phyloP scores from a whole-genome alignment of 768 basidiomycete species.

The Tricholoma terreum region DNA sequence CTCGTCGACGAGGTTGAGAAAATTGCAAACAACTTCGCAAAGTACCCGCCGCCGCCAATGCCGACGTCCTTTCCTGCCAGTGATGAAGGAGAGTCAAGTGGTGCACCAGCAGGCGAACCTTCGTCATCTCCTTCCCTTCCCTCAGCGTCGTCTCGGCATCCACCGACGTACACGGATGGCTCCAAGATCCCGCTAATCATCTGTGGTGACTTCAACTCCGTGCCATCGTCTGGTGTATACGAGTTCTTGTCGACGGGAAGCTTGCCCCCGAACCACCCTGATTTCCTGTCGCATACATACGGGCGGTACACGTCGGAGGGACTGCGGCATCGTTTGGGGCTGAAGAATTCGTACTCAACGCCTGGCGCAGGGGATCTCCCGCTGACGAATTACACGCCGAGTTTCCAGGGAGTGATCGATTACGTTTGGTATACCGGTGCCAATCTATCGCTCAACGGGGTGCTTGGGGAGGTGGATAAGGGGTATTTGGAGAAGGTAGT shows the following conservation, averaged over 20 bases:
- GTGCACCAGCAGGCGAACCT: conserved; percentile 7
- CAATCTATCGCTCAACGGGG: conserved; percentile 72
- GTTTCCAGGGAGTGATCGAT: conserved; percentile 84
- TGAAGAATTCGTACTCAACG: conserved; percentile 82
- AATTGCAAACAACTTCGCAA: conserved; percentile 79
- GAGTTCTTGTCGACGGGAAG: conserved; percentile 80
- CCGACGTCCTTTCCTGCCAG: conserved; percentile 30
- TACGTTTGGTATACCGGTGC: conserved; percentile 88
- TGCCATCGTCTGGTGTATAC: conserved; percentile 84
- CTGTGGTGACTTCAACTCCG: conserved; percentile 95
- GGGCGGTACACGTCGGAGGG: conserved; percentile 93
- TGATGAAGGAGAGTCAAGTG: conserved; percentile 18
- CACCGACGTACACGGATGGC: conserved; percentile 77
- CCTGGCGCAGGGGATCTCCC: conserved; percentile 45
- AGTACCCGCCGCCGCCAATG: conserved; percentile 64
- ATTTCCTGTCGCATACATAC: conserved; percentile 90
- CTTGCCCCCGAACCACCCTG: conserved; percentile 72
- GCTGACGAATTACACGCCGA: conserved; percentile 88
- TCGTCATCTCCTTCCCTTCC: conserved; percentile 13
- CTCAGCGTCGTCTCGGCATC: conserved; percentile 38
- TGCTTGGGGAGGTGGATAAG: conserved; percentile 87
- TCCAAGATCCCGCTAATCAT: conserved; percentile 88
- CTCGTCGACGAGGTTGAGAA: conserved; percentile 92
- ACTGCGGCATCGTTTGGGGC: conserved; percentile 68
- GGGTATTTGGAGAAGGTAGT: conserved; percentile 85